These are phyloP conservation scores for Mitragyna speciosa DNA, from an alignment of 257 asterid genomes.

Conservation along the genomic window DNA sequence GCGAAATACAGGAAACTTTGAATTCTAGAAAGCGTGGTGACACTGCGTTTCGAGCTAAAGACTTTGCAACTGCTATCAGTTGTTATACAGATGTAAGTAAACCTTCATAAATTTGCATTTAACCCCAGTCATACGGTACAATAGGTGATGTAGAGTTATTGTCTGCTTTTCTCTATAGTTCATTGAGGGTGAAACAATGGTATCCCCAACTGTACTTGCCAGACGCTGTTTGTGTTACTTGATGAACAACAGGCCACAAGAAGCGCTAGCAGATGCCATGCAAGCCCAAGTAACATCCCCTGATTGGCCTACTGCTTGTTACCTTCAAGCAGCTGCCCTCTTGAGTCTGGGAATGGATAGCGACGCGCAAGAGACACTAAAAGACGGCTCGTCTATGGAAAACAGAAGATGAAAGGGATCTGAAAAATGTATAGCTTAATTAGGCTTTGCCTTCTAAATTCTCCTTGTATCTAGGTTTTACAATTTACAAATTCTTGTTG, in stretches of 20 bases:
- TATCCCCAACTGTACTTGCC: conserved; percentile 48
- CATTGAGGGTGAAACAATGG: conserved; percentile 37
- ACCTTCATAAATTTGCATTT: not conserved
- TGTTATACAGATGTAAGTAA: conserved; percentile 41
- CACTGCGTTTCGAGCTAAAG: conserved; percentile 42
- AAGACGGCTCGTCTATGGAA: conserved; percentile 41
- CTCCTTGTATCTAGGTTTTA: conserved; percentile 13
- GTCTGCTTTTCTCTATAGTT: conserved; percentile 30
- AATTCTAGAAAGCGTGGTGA: conserved; percentile 47
- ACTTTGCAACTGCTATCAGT: conserved; percentile 38
- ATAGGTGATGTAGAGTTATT: not conserved
- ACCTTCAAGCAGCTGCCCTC: conserved; percentile 54
- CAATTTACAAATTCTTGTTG: not conserved
- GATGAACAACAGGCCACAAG: conserved; percentile 37
- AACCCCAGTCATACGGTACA: not conserved
- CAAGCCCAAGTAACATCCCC: conserved; percentile 48
- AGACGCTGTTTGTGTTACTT: conserved; percentile 48
- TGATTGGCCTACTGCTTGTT: conserved; percentile 46
- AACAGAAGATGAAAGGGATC: conserved; percentile 25
- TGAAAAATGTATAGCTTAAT: conserved; percentile 21
- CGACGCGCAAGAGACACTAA: conserved; percentile 42
- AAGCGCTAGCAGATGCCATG: conserved; percentile 58
- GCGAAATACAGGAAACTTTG: conserved; percentile 44
- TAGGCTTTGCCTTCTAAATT: not conserved
- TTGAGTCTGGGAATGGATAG: conserved; percentile 45